These are phyloP conservation scores for Colletotrichum eleusines DNA, from an alignment of 2,329 filamentous ascomycete genomes.

Conservation along the genomic window DNA sequence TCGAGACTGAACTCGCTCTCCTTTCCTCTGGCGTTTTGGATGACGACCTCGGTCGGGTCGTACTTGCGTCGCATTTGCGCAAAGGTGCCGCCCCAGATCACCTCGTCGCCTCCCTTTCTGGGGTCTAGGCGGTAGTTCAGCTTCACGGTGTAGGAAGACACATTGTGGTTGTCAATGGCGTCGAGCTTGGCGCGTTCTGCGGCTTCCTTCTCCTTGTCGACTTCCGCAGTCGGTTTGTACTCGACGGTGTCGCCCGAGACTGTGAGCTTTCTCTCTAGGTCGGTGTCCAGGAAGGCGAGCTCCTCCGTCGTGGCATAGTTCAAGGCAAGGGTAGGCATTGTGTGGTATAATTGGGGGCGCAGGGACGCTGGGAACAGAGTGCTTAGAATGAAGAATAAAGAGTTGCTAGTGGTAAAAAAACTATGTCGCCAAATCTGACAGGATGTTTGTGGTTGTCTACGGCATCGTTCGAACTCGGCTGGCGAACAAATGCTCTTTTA, in stretches of 20 bases:
- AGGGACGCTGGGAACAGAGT: too few species aligned
- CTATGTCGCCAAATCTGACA: too few species aligned
- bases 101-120: slow-evolving; percentile 21
- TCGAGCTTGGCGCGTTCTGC: slow-evolving; percentile 28
- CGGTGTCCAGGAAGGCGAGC: slow-evolving; percentile 26
- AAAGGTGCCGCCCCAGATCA: slow-evolving; percentile 33
- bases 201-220: not conserved
- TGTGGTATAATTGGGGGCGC: not conserved
- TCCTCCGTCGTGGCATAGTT: slow-evolving; percentile 26
- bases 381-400: too few species aligned
- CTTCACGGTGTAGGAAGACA: not conserved
- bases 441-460: too few species aligned
- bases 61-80: slow-evolving; percentile 29
- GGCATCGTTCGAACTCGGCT: too few species aligned
- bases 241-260: slow-evolving; percentile 15
- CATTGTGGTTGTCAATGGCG: slow-evolving; percentile 1
- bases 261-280: slow-evolving; percentile 6
- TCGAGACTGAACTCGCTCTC: slow-evolving; percentile 18
- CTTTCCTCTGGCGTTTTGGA: slow-evolving; percentile 20
- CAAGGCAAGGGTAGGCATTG: slow-evolving; percentile 28
- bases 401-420: too few species aligned
- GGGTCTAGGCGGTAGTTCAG: slow-evolving; percentile 29
- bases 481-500: too few species aligned
- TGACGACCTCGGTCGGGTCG: slow-evolving; percentile 5
- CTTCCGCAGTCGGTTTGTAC: slow-evolving; percentile 1